phyloP scores from a whole-genome alignment of 2,329 filamentous ascomycete species.

The Cercospora zeina region DNA sequence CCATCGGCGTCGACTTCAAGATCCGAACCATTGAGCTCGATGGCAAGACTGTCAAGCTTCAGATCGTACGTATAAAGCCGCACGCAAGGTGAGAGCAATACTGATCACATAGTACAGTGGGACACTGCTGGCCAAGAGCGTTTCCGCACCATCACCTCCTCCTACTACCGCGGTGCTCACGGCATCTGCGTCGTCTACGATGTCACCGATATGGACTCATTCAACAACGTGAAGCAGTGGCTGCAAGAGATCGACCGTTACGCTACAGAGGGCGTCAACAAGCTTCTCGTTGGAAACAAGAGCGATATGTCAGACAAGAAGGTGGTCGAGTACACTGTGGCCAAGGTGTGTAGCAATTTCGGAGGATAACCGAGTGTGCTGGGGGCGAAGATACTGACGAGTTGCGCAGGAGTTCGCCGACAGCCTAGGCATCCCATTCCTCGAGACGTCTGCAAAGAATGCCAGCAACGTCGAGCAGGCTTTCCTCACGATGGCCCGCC shows the following conservation, averaged over 20 bases:
- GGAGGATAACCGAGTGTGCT: background rate
- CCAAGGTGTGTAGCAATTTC: constrained; percentile 72
- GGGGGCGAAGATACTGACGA: constrained; percentile 26
- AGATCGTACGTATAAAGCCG: constrained; percentile 71
- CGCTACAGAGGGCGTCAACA: constrained; percentile 98
- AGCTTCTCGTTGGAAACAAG: constrained; percentile 99
- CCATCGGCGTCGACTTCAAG: constrained; percentile 99
- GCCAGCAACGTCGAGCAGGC: constrained; percentile 99
- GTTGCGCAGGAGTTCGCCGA: constrained; percentile 88
- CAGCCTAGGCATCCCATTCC: constrained; percentile 97
- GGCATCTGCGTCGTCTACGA: constrained; percentile 99
- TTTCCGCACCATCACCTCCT: constrained; percentile 99
- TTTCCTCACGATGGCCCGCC: constrained; percentile 99
- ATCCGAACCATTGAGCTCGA: constrained; percentile 99
- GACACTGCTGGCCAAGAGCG: constrained; percentile 98
- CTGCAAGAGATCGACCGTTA: constrained; percentile 99
- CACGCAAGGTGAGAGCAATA: background rate
- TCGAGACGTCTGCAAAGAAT: constrained; percentile 99
- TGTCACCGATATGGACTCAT: constrained; percentile 99
- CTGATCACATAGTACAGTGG: constrained; percentile 64
- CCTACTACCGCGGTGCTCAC: constrained; percentile 98
- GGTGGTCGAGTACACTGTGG: constrained; percentile 98
- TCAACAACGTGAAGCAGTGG: constrained; percentile 99
- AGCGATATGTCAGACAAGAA: constrained; percentile 99
- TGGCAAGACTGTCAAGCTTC: constrained; percentile 98